These are phyloP conservation scores for Podospora australis DNA, from an alignment of 495 filamentous ascomycete species.

Conservation along the genomic window DNA sequence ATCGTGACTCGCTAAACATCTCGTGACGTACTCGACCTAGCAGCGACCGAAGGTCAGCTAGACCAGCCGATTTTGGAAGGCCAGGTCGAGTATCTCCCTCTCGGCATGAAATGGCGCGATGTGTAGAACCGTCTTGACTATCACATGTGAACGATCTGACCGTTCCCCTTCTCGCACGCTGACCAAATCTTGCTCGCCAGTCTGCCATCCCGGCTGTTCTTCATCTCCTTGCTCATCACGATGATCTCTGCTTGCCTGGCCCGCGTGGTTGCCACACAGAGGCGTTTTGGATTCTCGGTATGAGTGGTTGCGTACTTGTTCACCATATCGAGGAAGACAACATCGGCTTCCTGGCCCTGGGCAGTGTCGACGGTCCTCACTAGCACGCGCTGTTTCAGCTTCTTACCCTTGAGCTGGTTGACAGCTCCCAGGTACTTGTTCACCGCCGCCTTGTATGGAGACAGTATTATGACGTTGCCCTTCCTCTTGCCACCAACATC, in stretches of 20 bases:
- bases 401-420: slow-evolving; percentile 1
- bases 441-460: slow-evolving; percentile 16
- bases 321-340: slow-evolving; percentile 24
- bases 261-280: slow-evolving; percentile 17
- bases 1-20: no score
- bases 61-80: no score
- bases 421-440: no score
- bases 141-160: no score
- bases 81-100: no score
- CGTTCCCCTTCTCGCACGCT: no score
- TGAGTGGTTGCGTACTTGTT: slow-evolving; percentile 6
- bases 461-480: slow-evolving; percentile 17
- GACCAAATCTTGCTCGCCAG: no score
- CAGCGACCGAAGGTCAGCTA: no score
- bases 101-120: no score
- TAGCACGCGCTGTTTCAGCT: slow-evolving; percentile 10
- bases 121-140: no score
- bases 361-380: slow-evolving; percentile 18
- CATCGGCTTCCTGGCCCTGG: slow-evolving; percentile 24
- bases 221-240: slow-evolving; percentile 16
- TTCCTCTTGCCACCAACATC: slow-evolving; percentile 12
- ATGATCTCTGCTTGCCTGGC: slow-evolving; percentile 19
- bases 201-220: no score
- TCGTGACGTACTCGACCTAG: no score
- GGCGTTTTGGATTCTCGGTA: slow-evolving; percentile 15